Percentiles rank a stretch among this genome's conserved stretches.
These are phyloP conservation scores for Toxoplasma gondii DNA, from an alignment of 169 alveolate species.

Conservation along the genomic window DNA sequence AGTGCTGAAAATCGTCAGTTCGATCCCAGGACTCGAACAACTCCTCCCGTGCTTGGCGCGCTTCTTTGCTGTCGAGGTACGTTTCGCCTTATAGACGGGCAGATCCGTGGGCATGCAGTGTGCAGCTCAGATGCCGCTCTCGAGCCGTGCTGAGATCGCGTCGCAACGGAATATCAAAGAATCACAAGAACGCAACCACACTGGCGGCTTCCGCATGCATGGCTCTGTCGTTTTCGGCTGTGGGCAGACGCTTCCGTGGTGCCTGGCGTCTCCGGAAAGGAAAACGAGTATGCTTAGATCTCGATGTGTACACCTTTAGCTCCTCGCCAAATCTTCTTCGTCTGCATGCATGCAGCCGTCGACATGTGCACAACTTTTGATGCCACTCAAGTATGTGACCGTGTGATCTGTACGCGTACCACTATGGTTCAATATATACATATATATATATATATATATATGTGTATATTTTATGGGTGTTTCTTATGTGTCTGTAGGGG, in stretches of 20 bases:
- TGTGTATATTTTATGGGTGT: background rate
- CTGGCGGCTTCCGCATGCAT: too few species aligned
- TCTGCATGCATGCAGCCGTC: background rate
- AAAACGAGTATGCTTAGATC: too few species aligned
- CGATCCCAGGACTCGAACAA: slow-evolving; percentile 1
- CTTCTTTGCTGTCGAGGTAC: slow-evolving; percentile 17
- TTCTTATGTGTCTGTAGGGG: background rate
- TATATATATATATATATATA: background rate
- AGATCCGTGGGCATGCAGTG: background rate
- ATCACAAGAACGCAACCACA: too few species aligned
- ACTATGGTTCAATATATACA: background rate
- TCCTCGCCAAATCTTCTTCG: background rate
- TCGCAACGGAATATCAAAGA: too few species aligned
- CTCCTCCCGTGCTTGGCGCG: slow-evolving; percentile 22
- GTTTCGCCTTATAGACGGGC: background rate
- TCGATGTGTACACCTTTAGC: too few species aligned
- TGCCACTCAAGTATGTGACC: background rate
- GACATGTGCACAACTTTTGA: background rate
- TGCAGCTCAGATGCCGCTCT: background rate
- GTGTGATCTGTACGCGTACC: background rate
- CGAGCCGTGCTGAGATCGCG: background rate
- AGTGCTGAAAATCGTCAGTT: slow-evolving; percentile 19
- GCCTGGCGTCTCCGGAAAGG: too few species aligned
- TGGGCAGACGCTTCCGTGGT: too few species aligned
- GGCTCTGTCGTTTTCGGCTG: too few species aligned